Conservation (phyloP, 805 yeast genomes). For the Candida adriatica region DNA sequence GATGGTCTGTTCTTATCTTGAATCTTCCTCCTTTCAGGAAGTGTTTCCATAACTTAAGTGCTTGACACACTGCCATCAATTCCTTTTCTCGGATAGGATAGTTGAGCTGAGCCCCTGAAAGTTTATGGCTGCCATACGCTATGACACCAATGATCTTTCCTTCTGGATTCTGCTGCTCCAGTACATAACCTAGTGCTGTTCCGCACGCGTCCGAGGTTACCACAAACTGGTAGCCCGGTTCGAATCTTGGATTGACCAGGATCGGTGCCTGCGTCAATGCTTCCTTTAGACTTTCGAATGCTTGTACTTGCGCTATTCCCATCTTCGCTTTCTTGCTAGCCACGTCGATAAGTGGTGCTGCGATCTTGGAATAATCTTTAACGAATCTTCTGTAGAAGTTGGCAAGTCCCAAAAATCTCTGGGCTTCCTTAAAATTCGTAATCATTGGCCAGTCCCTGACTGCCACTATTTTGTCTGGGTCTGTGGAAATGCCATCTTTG, state of each 20-base stretch:
- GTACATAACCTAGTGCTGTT: not conserved
- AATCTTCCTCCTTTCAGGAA: not conserved
- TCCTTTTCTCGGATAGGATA: not conserved
- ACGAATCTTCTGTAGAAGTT: slow-evolving; percentile 1
- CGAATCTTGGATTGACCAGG: not conserved
- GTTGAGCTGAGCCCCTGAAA: not conserved
- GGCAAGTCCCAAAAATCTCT: slow-evolving; percentile 1
- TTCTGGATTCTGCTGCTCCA: not conserved
- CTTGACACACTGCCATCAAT: not conserved
- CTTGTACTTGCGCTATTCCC: not conserved
- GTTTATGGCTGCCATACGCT: not conserved
- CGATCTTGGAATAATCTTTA: not conserved
- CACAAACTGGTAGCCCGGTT: slow-evolving; percentile 1
- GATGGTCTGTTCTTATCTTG: not conserved
- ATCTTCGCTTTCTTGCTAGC: not conserved
- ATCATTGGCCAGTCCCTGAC: slow-evolving; percentile 1
- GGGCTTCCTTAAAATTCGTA: not conserved
- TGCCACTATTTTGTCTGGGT: slow-evolving; percentile 1
- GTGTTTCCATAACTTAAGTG: no score
- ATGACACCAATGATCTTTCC: not conserved
- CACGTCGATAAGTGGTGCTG: slow-evolving; percentile 1
- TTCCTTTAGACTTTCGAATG: not conserved
- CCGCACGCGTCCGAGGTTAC: slow-evolving; percentile 1
- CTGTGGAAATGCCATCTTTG: not conserved
- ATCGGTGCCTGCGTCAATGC: not conserved